Percentiles rank a stretch among this genome's conserved stretches.
These are phyloP conservation scores for Hemerocallis citrina DNA, from an alignment of 106 monocot genomes.

Conservation along the genomic window DNA sequence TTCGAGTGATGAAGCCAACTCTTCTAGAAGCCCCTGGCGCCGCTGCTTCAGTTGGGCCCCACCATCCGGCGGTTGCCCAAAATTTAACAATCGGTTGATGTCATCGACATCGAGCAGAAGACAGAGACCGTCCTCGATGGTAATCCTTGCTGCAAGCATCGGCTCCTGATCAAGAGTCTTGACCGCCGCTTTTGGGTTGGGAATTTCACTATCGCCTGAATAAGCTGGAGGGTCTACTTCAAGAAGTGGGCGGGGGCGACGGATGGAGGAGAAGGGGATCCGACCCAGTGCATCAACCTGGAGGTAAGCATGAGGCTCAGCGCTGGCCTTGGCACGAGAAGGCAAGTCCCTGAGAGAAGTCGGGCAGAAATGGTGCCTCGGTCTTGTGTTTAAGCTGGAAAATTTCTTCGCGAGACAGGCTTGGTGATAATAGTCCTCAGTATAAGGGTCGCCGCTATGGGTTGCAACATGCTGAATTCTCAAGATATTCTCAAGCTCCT, in stretches of 20 bases:
- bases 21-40: constrained; percentile 21
- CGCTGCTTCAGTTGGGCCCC: constrained; percentile 17
- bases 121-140: constrained; percentile 27
- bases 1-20: constrained; percentile 21
- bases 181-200: constrained; percentile 3
- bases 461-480: no score
- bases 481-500: constrained; percentile 26
- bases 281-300: constrained; percentile 30
- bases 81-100: constrained; percentile 21
- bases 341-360: constrained; percentile 12
- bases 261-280: constrained; percentile 30
- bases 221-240: constrained; percentile 10
- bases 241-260: no score
- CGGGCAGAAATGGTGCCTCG: constrained; percentile 28
- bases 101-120: constrained; percentile 36
- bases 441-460: constrained; percentile 23
- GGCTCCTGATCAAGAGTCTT: no score
- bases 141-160: constrained; percentile 24
- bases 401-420: constrained; percentile 23
- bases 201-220: constrained; percentile 8
- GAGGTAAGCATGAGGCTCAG: constrained; percentile 30
- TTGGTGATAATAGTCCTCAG: constrained; percentile 38
- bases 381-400: not conserved
- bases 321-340: constrained; percentile 6
- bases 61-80: constrained; percentile 21